These are phyloP conservation scores for Brassica juncea DNA, from an alignment of 345 rosid genomes.

Conservation along the genomic window DNA sequence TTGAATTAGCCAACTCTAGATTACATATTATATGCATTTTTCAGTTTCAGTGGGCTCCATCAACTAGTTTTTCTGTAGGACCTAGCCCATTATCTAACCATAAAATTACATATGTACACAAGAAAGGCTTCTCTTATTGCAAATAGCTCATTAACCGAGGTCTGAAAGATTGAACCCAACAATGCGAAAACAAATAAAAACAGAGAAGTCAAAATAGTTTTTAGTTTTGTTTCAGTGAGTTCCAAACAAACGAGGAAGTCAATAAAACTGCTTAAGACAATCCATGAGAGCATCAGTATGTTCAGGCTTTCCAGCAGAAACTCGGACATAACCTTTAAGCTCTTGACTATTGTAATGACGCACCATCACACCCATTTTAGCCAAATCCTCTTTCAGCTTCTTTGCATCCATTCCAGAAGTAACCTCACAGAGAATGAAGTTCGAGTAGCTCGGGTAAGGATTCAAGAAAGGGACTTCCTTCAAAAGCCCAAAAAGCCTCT, in stretches of 20 bases:
- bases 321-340: conserved; percentile 74
- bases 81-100: conserved; percentile 1
- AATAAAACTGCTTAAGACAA: conserved; percentile 53
- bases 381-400: conserved; percentile 89
- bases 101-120: not conserved
- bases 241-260: conserved; percentile 16
- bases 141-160: not conserved
- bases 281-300: conserved; percentile 71
- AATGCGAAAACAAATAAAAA: not conserved
- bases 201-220: not conserved
- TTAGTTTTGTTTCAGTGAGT: not conserved
- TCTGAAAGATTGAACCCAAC: conserved; percentile 19
- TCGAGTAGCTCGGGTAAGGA: conserved; percentile 82
- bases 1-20: not conserved
- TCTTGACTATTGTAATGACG: conserved; percentile 87
- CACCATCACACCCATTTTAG: conserved; percentile 83
- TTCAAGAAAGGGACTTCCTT: conserved; percentile 73
- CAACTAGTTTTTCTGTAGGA: not conserved
- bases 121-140: conserved; percentile 4
- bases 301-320: conserved; percentile 85
- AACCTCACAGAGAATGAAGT: conserved; percentile 90
- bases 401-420: conserved; percentile 78
- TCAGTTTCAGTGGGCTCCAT: not conserved
- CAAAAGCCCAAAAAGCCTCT: conserved; percentile 67
- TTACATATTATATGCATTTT: not conserved